A percentile compares a stretch with the other conserved stretches of the same genome.
These are phyloP conservation scores for Talaromyces albobiverticillius DNA, from an alignment of 2,329 filamentous ascomycete species.

Conservation along the genomic window DNA sequence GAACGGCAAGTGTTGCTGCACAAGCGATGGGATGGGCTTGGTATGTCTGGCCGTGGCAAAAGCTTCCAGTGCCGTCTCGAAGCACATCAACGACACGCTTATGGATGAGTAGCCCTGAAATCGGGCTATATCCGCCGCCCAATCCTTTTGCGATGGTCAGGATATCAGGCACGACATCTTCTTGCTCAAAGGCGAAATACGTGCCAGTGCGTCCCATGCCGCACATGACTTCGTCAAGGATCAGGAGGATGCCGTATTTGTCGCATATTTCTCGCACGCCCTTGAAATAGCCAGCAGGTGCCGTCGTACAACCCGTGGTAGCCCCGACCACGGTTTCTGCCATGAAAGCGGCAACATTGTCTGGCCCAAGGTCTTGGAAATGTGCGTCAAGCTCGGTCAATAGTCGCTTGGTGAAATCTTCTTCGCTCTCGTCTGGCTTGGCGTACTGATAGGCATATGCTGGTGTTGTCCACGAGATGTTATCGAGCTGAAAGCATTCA, in stretches of 20 bases:
- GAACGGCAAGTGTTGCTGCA: constrained; percentile 59
- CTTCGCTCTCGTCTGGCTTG: constrained; percentile 42
- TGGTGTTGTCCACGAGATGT: constrained; percentile 20
- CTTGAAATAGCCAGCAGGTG: constrained; percentile 63
- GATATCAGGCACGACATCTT: constrained; percentile 57
- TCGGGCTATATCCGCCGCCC: constrained; percentile 54
- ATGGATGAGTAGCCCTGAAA: constrained; percentile 55
- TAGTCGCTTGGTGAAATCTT: constrained; percentile 57
- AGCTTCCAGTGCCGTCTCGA: constrained; percentile 46
- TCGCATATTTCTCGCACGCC: constrained; percentile 65
- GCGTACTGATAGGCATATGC: neutral
- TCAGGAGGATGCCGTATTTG: constrained; percentile 64
- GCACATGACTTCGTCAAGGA: constrained; percentile 75
- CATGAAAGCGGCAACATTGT: constrained; percentile 67
- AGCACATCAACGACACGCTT: constrained; percentile 49
- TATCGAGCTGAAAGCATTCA: constrained; percentile 55
- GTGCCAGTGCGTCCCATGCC: constrained; percentile 62
- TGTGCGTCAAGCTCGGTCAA: constrained; percentile 63
- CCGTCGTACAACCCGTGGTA: constrained; percentile 63
- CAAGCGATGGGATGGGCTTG: constrained; percentile 59
- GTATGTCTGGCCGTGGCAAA: constrained; percentile 60
- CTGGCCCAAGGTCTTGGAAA: constrained; percentile 60
- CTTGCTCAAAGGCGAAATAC: constrained; percentile 58
- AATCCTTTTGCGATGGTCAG: constrained; percentile 60
- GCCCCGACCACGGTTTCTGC: constrained; percentile 67